Evolutionary conservation across 257 asterid genomes (phyloP), one percentile per base, ranked within the genome.

Genomic region (Solanum pinnatisectum): DNA sequence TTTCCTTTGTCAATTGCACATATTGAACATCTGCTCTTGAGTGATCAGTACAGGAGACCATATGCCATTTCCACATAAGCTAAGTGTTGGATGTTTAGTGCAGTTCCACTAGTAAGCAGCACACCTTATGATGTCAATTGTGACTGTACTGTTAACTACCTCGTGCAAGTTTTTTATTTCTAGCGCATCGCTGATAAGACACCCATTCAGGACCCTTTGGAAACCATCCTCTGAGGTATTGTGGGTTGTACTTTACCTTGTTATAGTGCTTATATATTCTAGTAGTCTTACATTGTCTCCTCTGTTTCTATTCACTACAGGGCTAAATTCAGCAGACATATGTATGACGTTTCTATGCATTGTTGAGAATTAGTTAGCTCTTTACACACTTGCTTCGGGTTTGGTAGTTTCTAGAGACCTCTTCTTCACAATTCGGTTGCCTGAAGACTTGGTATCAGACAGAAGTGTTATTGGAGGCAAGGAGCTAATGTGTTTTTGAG

Each of bases 1-100:
- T 96, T 91, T 93, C 98, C 92, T 95, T 94, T 88, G 95, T 95
- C 95, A 93, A 95, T 91, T 94, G 95, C 93, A 96, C 99, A 88
- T 96, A 94, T 96, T 92, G 92, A 89, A 91, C 92, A 91, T 89
- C 91, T 90, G 89, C 88, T 83, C 86, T 87, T 89, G 82, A 92
- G 90, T 91, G 92, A 94, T 88, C 92, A 92, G 90, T 88, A 82
- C 92, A 90, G 87, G 94, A 87, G 93, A 92, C 93, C 91, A 90
- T 86, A 94, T 90, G 94, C 89, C 70, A 87, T 81, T 92, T 91
- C 90, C 88, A 87, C 89, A 88, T 93, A 91, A 93, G 88, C 84
- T 92, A 88, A 93, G 90, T 90, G 92, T 90, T 88, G 90, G 91
- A 92, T 94, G 94, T 84, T 92, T 87, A 71, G 89, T 91, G 93